Evolutionary conservation across 139 green algal genomes (phyloP).

Genomic region (Marvania coccoides): DNA sequence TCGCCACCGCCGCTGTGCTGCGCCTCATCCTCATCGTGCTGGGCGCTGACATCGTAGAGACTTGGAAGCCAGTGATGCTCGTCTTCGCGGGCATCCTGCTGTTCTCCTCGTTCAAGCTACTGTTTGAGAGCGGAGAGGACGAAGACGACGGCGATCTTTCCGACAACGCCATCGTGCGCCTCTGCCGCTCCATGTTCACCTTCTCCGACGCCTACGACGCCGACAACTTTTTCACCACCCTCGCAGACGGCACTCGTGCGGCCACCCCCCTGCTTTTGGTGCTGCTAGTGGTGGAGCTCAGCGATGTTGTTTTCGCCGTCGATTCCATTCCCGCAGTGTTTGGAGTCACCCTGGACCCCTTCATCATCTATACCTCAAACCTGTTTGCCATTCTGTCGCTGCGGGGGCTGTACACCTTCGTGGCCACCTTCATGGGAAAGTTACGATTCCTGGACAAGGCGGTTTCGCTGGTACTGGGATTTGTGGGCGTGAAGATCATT

Average conservation of each 20-base stretch:
- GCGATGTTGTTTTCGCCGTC: conserved; percentile 94
- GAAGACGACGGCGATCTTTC: conserved; percentile 68
- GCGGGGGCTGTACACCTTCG: conserved; percentile 68
- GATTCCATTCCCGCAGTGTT: conserved; percentile 91
- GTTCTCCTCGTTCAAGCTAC: conserved; percentile 68
- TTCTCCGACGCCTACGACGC: conserved; percentile 78
- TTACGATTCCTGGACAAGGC: conserved; percentile 71
- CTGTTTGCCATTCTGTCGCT: conserved; percentile 86
- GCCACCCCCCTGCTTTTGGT: conserved; percentile 90
- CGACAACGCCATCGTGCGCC: conserved; percentile 74
- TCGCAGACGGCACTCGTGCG: conserved; percentile 34
- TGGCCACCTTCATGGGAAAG: conserved; percentile 37
- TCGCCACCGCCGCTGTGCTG: conserved; percentile 81
- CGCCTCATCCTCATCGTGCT: conserved; percentile 76
- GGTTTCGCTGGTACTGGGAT: conserved; percentile 78
- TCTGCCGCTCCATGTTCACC: conserved; percentile 40
- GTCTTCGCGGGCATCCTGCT: conserved; percentile 91
- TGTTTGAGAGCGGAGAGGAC: conserved; percentile 42
- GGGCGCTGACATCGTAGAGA: conserved; percentile 69
- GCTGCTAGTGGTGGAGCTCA: conserved; percentile 87
- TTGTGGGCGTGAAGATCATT: conserved; percentile 81
- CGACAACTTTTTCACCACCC: conserved; percentile 81
- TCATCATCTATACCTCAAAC: conserved; percentile 96
- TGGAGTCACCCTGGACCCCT: conserved; percentile 90
- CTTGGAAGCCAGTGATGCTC: conserved; percentile 83